A percentile compares a stretch with the other conserved stretches of the same genome.
These are phyloP conservation scores for Drechslera avenae DNA, from an alignment of 2,329 filamentous ascomycete species.

Conservation along the genomic window DNA sequence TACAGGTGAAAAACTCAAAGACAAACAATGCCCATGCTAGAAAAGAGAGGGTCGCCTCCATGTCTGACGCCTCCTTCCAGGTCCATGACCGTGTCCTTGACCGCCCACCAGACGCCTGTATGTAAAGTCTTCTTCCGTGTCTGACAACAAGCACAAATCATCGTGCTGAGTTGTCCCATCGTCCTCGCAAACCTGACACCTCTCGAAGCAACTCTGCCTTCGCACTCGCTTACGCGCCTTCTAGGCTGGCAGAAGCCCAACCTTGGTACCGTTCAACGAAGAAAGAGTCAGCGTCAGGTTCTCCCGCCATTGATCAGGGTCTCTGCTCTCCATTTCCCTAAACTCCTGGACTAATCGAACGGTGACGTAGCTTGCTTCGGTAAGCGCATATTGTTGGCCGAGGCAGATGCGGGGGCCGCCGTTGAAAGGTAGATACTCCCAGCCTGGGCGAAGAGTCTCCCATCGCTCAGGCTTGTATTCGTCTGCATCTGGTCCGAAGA, in stretches of 20 bases:
- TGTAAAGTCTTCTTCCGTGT: neutral
- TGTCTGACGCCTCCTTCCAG: neutral
- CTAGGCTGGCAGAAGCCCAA: slow-evolving; percentile 35
- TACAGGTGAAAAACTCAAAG: neutral
- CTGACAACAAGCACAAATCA: slow-evolving; percentile 13
- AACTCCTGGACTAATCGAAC: slow-evolving; percentile 43
- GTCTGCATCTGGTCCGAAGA: slow-evolving; percentile 56
- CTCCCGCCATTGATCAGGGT: slow-evolving; percentile 39
- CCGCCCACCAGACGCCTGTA: neutral
- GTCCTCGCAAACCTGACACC: slow-evolving; percentile 2
- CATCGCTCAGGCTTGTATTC: slow-evolving; percentile 58
- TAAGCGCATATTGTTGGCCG: slow-evolving; percentile 46
- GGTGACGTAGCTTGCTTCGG: slow-evolving; percentile 44
- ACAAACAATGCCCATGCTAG: neutral
- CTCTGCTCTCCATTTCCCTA: slow-evolving; percentile 35
- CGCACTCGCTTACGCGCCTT: slow-evolving; percentile 4
- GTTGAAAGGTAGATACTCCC: slow-evolving; percentile 50
- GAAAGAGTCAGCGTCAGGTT: slow-evolving; percentile 36
- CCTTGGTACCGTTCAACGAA: slow-evolving; percentile 37
- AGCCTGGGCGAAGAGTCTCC: slow-evolving; percentile 46
- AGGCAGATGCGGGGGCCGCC: slow-evolving; percentile 48
- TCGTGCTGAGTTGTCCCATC: neutral
- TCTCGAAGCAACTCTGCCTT: slow-evolving; percentile 14
- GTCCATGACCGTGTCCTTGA: neutral
- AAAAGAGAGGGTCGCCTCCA: slow-evolving; percentile 8